Percentiles rank a stretch among this genome's conserved stretches.
Conservation (phyloP, 345 rosid genomes). For the Trapa incisa region DNA sequence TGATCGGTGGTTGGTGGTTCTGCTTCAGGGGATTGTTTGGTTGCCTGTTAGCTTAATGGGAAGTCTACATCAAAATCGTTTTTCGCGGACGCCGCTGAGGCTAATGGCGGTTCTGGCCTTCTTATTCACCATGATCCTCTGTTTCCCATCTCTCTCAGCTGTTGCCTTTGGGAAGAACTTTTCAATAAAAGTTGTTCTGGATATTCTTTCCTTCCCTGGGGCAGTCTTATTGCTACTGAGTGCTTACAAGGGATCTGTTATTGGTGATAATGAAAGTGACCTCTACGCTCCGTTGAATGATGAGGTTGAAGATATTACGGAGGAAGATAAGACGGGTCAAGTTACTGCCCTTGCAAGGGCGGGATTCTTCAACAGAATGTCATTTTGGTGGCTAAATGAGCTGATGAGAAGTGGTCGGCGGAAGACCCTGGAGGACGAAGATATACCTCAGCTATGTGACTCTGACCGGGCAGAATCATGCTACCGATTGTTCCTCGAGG, state of each 20-base stretch:
- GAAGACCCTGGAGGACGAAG: constrained; percentile 57
- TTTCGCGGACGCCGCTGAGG: constrained; percentile 26
- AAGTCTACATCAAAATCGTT: constrained; percentile 27
- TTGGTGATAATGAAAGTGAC: constrained; percentile 15
- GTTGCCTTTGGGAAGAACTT: constrained; percentile 18
- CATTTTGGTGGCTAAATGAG: constrained; percentile 88
- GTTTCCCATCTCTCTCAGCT: constrained; percentile 28
- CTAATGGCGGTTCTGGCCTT: constrained; percentile 38
- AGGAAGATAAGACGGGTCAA: constrained; percentile 12
- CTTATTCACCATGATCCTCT: constrained; percentile 33
- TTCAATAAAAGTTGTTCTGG: constrained; percentile 21
- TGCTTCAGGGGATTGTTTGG: constrained; percentile 67
- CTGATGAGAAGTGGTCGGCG: constrained; percentile 59
- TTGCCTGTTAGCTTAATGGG: constrained; percentile 32
- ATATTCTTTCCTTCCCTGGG: constrained; percentile 50
- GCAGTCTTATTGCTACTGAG: constrained; percentile 38
- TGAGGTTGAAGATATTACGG: constrained; percentile 20
- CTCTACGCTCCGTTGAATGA: constrained; percentile 48
- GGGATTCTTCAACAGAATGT: constrained; percentile 46
- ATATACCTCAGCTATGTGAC: constrained; percentile 46
- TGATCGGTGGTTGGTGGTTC: constrained; percentile 30
- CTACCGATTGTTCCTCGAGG: constrained; percentile 43
- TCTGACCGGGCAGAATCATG: constrained; percentile 68
- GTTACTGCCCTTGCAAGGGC: constrained; percentile 47
- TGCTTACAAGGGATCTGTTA: constrained; percentile 33